phyloP scores from a whole-genome alignment of 345 rosid genomes.

The Corchorus capsularis region DNA sequence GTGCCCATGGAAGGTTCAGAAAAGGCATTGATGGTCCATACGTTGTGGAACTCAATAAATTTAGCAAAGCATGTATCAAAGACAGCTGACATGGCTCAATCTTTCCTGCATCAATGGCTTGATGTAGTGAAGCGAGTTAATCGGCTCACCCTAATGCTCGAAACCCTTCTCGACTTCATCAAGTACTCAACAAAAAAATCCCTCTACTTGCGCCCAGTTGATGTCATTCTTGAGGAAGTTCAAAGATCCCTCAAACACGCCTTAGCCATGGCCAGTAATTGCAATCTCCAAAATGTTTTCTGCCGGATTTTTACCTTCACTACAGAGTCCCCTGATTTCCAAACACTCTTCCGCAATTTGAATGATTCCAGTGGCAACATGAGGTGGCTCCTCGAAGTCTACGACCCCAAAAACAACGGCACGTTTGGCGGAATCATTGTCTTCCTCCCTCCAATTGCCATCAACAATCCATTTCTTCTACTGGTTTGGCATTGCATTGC shows the following conservation, averaged over 20 bases:
- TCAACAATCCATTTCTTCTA: slow-evolving; percentile 71
- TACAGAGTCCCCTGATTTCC: slow-evolving; percentile 58
- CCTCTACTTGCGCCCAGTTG: slow-evolving; percentile 76
- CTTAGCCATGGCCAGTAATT: slow-evolving; percentile 52
- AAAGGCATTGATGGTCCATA: slow-evolving; percentile 42
- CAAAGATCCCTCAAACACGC: slow-evolving; percentile 54
- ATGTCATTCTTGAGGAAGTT: slow-evolving; percentile 57
- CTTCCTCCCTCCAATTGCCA: slow-evolving; percentile 71
- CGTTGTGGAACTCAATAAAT: too few species aligned
- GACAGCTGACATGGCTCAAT: slow-evolving; percentile 50
- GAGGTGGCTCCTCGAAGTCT: slow-evolving; percentile 61
- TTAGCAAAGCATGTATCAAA: slow-evolving; percentile 54
- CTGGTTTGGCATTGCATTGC: slow-evolving; percentile 81
- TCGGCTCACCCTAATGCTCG: slow-evolving; percentile 56
- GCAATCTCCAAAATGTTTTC: slow-evolving; percentile 56
- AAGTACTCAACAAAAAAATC: slow-evolving; percentile 33
- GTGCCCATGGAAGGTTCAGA: slow-evolving; percentile 35
- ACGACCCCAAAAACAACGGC: slow-evolving; percentile 43
- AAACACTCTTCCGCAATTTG: slow-evolving; percentile 47
- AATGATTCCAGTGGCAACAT: slow-evolving; percentile 73
- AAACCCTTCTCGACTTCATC: slow-evolving; percentile 43
- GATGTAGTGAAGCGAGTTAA: slow-evolving; percentile 53
- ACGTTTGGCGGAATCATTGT: slow-evolving; percentile 47
- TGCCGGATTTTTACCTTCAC: slow-evolving; percentile 48
- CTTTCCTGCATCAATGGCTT: slow-evolving; percentile 47